phyloP scores from a whole-genome alignment of 2,329 filamentous ascomycete genomes.

The Arthrobotrys pseudoclavata region DNA sequence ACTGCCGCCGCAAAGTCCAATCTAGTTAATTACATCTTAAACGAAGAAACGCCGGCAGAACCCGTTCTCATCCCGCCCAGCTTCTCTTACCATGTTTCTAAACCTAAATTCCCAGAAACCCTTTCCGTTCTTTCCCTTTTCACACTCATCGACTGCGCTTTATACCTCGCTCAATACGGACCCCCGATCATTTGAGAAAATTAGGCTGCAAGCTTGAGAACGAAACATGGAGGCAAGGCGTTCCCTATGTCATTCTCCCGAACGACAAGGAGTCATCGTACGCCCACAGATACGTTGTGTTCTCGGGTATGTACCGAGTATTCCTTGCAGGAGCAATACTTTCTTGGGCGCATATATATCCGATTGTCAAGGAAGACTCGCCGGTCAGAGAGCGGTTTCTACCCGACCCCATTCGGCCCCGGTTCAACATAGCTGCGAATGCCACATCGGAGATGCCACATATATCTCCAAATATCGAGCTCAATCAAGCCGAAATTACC shows the following conservation, averaged over 20 bases:
- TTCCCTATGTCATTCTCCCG: not conserved
- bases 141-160: constrained; percentile 9
- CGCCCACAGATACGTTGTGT: not conserved
- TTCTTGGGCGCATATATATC: not conserved
- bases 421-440: not conserved
- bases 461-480: not conserved
- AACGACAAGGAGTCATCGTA: not conserved
- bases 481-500: not conserved
- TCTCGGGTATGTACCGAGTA: constrained; percentile 27
- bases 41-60: not conserved
- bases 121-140: constrained; percentile 7
- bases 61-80: not conserved
- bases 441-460: not conserved
- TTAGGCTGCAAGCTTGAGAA: not conserved
- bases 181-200: not conserved
- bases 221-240: not conserved
- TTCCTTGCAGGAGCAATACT: constrained; percentile 23
- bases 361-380: constrained; percentile 2
- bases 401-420: not conserved
- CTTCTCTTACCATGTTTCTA: constrained; percentile 9
- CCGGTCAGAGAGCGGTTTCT: constrained; percentile 6
- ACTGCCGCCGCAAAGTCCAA: constrained; percentile 17
- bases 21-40: not conserved
- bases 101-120: constrained; percentile 8
- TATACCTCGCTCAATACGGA: constrained; percentile 7